phyloP scores from a whole-genome alignment of 2,329 filamentous ascomycete genomes.

The Aspergillus flavus region DNA sequence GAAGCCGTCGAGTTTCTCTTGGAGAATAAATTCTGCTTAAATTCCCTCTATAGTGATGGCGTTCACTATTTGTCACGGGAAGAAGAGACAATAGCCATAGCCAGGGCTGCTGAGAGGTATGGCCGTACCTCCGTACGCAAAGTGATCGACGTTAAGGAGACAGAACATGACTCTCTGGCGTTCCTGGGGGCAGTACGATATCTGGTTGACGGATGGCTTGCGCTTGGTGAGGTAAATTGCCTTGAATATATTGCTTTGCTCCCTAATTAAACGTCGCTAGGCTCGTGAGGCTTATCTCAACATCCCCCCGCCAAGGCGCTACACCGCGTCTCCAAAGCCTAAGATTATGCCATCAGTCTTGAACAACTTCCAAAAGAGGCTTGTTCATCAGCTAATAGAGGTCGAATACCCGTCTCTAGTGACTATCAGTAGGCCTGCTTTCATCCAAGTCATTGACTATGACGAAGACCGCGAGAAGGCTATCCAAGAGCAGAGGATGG shows the following conservation, averaged over 20 bases:
- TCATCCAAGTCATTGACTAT: slow-evolving; percentile 45
- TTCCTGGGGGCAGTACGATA: slow-evolving; percentile 53
- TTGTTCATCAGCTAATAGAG: slow-evolving; percentile 68
- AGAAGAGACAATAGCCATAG: slow-evolving; percentile 55
- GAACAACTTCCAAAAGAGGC: slow-evolving; percentile 63
- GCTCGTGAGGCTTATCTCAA: slow-evolving; percentile 46
- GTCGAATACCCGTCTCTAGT: slow-evolving; percentile 56
- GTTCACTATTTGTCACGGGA: slow-evolving; percentile 64
- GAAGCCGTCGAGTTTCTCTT: slow-evolving; percentile 63
- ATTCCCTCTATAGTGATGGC: slow-evolving; percentile 57
- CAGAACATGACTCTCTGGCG: slow-evolving; percentile 55
- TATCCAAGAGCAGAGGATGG: slow-evolving; percentile 32
- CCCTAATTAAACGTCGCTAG: slow-evolving; percentile 16
- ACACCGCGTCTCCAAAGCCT: slow-evolving; percentile 19
- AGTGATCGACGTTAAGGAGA: slow-evolving; percentile 54
- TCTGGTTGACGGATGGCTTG: slow-evolving; percentile 52
- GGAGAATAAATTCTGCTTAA: slow-evolving; percentile 61
- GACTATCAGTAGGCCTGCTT: slow-evolving; percentile 39
- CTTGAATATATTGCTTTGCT: neutral
- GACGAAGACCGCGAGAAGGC: slow-evolving; percentile 40
- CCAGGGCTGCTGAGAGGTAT: slow-evolving; percentile 48
- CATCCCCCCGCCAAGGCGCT: slow-evolving; percentile 39
- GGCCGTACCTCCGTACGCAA: slow-evolving; percentile 30
- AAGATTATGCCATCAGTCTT: slow-evolving; percentile 36
- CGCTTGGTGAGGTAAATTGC: slow-evolving; percentile 24